Conservation (phyloP, 768 basidiomycete species). For the Clitopilus hobsonii region DNA sequence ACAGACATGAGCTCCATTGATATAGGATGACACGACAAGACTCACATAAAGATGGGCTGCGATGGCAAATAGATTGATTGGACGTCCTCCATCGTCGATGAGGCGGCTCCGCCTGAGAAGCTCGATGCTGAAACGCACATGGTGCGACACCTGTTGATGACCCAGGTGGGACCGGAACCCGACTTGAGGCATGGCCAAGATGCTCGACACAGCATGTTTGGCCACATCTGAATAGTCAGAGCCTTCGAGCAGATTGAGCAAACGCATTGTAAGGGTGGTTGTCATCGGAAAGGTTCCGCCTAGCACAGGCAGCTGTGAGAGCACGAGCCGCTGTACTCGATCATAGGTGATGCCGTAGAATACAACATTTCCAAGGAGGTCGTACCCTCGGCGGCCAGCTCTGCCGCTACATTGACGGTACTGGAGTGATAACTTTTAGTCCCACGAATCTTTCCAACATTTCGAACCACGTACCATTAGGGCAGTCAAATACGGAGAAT, state of each 20-base stretch:
- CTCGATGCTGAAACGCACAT: conserved; percentile 67
- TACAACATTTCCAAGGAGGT: conserved; percentile 65
- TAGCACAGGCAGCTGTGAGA: conserved; percentile 60
- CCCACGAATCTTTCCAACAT: neutral
- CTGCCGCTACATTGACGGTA: conserved; percentile 74
- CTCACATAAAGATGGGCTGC: conserved; percentile 48
- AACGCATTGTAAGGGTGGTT: conserved; percentile 57
- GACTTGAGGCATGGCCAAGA: conserved; percentile 56
- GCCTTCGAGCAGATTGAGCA: conserved; percentile 63
- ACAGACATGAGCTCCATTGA: neutral
- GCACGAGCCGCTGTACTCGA: conserved; percentile 56
- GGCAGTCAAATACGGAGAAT: conserved; percentile 56
- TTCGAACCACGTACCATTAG: conserved; percentile 45
- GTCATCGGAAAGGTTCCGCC: conserved; percentile 64
- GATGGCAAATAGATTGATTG: conserved; percentile 52
- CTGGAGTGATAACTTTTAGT: conserved; percentile 21
- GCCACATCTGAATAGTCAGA: conserved; percentile 48
- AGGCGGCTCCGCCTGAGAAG: conserved; percentile 58
- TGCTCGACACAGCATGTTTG: conserved; percentile 41
- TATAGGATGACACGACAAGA: neutral
- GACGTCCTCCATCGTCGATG: conserved; percentile 47
- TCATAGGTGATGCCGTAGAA: conserved; percentile 68
- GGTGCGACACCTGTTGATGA: conserved; percentile 55
- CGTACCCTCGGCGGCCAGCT: conserved; percentile 69
- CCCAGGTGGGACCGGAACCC: conserved; percentile 53